Evolutionary conservation across 805 yeast genomes (phyloP), one percentile per base, ranked within the genome.

Genomic region (Dipodascus albidus): DNA sequence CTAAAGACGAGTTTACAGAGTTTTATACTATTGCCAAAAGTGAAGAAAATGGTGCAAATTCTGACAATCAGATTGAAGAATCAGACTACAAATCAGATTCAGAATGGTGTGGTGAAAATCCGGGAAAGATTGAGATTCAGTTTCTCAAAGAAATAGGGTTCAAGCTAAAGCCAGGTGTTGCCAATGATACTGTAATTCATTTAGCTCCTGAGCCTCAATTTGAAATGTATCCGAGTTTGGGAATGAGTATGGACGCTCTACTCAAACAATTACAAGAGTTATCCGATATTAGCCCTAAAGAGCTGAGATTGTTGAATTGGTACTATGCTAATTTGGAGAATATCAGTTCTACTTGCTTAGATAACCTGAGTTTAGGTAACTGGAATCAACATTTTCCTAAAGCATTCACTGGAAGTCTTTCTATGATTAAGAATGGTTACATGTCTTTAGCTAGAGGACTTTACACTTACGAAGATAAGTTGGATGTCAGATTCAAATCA

Each of bases 311-410:
- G 2, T 56, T 71, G 42, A 67, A 66, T 47, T 71, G 75, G 75
- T 69, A 72, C 51, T 63, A 62, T 48, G 72, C 74, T 11, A 70
- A 71, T 53, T 60, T 70, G 33, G 75, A 71, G 60, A 68, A 67
- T 57, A 58, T 62, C 21, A 60, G 64, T 35, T 74, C 73, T 14
- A 64, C 70, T 19, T 53, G 60, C 14, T 56, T 70, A 20, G 64
- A 69, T 50, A 57, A 64, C 24, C 62, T 71, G 23, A 66, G 73
- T 51, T 59, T 71, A 19, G 60, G 67, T 4, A 59, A 67, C 19
- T 71, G 75, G 75, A 70, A 71, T 23, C 74, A 71, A 52, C 72
- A 71, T 47, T 71, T 70, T 31, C 69, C 67, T 1, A 65, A 68
- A 50, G 65, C 70, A 52, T 71, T 72, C 50, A 61, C 70, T 1